Evolutionary conservation across 2,329 filamentous ascomycete species (phyloP).

Genomic region (Talaromyces atroroseus): DNA sequence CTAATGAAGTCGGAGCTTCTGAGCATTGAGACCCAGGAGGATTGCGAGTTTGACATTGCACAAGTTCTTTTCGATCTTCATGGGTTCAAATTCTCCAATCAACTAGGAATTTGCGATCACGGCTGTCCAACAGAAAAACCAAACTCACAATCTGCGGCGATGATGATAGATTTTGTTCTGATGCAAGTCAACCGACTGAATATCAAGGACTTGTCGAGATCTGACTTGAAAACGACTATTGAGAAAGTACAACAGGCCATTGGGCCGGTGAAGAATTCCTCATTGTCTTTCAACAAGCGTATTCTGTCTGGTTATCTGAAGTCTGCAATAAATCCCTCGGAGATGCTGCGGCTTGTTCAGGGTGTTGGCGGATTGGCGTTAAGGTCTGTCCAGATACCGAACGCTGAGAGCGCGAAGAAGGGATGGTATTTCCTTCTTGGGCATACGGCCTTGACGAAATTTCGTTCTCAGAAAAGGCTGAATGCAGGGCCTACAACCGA

Average conservation of each 20-base stretch:
- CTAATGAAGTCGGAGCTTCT: slow-evolving; percentile 83
- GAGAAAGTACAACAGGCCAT: slow-evolving; percentile 90
- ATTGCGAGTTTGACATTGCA: slow-evolving; percentile 79
- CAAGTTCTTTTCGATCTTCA: slow-evolving; percentile 81
- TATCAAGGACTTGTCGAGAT: slow-evolving; percentile 86
- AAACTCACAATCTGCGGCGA: slow-evolving; percentile 72
- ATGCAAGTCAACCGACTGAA: slow-evolving; percentile 74
- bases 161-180: slow-evolving; percentile 78
- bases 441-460: slow-evolving; percentile 81
- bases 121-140: slow-evolving; percentile 70
- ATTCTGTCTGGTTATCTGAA: slow-evolving; percentile 77
- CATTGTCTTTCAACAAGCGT: slow-evolving; percentile 80
- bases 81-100: slow-evolving; percentile 68
- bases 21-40: slow-evolving; percentile 67
- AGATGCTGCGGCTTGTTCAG: slow-evolving; percentile 72
- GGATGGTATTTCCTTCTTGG: slow-evolving; percentile 92
- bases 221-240: slow-evolving; percentile 81
- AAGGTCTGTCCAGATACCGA: slow-evolving; percentile 64
- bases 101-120: slow-evolving; percentile 69
- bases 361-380: slow-evolving; percentile 72
- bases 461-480: slow-evolving; percentile 70
- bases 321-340: slow-evolving; percentile 73
- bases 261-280: slow-evolving; percentile 67
- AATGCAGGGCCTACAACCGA: slow-evolving; percentile 77
- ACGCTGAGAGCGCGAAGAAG: slow-evolving; percentile 64